Evolutionary conservation across 1,139 yeast genomes (phyloP), one percentile per base, ranked within the genome.

Genomic region (Kluyveromyces sp.): DNA sequence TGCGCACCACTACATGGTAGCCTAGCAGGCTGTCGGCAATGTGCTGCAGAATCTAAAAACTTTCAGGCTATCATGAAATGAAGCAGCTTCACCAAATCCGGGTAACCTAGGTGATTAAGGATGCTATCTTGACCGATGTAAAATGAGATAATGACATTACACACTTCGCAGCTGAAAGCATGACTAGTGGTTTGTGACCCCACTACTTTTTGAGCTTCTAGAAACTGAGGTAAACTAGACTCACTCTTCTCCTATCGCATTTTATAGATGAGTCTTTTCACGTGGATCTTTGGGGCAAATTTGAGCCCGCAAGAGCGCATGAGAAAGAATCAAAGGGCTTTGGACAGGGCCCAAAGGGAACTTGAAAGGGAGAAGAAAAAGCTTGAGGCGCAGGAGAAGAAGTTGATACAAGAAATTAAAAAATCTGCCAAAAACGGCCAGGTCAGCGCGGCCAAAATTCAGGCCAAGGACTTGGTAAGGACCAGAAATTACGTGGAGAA

Each of bases 271-370:
- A 81, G 76, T 56, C 66, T 88, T 55, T 76, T 89, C 55, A 95
- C 88, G 61, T 92, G 97, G 97, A 88, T 87, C 22, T 92, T 92
- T 67, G 98, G 98, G 13, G 86, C 88, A 72, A 77, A 83, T 61
- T 69, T 85, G 53, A 88, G 98, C 39, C 97, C 98, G 6, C 96
- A 88, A 60, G 98, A 92, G 67, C 74, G 89, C 61, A 77, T 92
- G 60, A 80, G 96, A 53, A 88, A 84, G 78, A 94, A 92, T 65
- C 98, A 92, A 68, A 71, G 98, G 46, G 94, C 96, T 3, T 71
- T 92, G 34, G 98, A 92, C 58, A 80, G 92, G 55, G 88, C 98
- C 0, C 96, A 88, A 64, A 73, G 98, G 42, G 98, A 94, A 59
- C 71, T 92, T 43, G 86, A 86, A 35, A 71, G 98, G 48, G 99